Evolutionary conservation across 352 stramenopile genomes (phyloP), one percentile per base, ranked within the genome.

Genomic region (Phytopythium litorale): DNA sequence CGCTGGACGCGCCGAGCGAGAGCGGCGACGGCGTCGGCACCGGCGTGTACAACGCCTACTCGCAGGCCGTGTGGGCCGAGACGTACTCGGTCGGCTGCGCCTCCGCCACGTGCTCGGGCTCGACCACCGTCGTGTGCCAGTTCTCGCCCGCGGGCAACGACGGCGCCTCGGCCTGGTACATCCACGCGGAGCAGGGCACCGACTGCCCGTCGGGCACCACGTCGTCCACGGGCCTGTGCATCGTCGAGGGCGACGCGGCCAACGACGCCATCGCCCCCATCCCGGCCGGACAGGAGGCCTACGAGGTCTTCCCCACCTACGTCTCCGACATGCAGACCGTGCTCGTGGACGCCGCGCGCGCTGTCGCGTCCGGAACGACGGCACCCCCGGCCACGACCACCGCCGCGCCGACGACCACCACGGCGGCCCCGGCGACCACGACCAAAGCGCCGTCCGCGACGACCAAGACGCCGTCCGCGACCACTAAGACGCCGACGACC

Each of bases 11-110:
- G n/a, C 83, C 83, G 7, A 73, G 75, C 28, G 51, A 56, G 7
- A 52, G 54, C 1, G 79, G 75, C n/a, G 68, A 87, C 1, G 59
- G 65, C 0, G 72, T 92, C 21, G 83, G 83, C 58, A 67, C 71
- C 3, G 79, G 79, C 25, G 71, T 75, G 12, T 90, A 92, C 67
- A 88, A 84, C 66, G 76, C 81, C 45, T 92, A 92, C 63, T 92
- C 83, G 59, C 83, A 90, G 71, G 66, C 89, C 38, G 59, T 92
- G n/a, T 92, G 83, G 83, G 65, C 75, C 7, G 49, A 69, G 23
- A 90, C 79, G 2, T 84, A 73, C 53, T 68, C 78, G 23, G 77
- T 92, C 18, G 83, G 83, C n/a, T 92, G 83, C 60, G 79, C 74
- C 7, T 76, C 62, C 43, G 70, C 73, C 12, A 76, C 67, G 32